Base-by-base conservation (phyloP, 2,329 filamentous ascomycete species). In the Madurella mycetomatis region DNA sequence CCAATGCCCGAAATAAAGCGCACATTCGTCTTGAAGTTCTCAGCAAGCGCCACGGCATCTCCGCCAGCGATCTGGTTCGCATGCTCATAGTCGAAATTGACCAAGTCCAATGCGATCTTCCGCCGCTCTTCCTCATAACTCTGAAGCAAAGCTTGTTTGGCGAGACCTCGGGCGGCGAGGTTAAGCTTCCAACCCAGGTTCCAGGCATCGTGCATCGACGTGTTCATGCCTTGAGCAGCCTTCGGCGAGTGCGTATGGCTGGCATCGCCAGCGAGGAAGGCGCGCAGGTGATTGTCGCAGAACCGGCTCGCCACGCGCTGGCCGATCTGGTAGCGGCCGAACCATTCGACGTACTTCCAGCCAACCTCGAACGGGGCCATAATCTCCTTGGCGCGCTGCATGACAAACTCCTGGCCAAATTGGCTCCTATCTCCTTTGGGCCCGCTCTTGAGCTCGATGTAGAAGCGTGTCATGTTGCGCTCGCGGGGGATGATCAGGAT, bases 401-500 rank as follows among this genome's bases (percentile, higher is more conserved):
- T 89, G 48, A 91, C 85, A 61, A 87, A 88, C 32, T 86, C 81
- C 59, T 87, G 79, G 5, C 82, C 75, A 39, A 78, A 67, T 48
- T 71, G 69, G 53, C 70, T 63, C 51, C 70, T 66, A 55, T 77
- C 71, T 32, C 70, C 65, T 62, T 74, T 76, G 30, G 68, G 62
- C 7, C 67, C 63, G 13, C 75, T 71, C 67, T 81, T 81, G 51
- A 82, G 74, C 67, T 82, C 79, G 54, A 82, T 80, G 62, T 82
- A 82, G 62, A 82, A 74, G 44, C 86, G 80, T 0, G 86, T 89
- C 79, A 89, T 83, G 64, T 87, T 86, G 41, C 84, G 76, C 67
- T 90, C 86, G 40, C 86, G 80, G 4, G 87, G 87, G 50, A 89
- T 85, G 67, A 87, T 86, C n/a, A 90, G 75, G 44, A 89, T 83